Base-by-base conservation (phyloP, 2,329 filamentous ascomycete species). In the Hortaea werneckii region DNA sequence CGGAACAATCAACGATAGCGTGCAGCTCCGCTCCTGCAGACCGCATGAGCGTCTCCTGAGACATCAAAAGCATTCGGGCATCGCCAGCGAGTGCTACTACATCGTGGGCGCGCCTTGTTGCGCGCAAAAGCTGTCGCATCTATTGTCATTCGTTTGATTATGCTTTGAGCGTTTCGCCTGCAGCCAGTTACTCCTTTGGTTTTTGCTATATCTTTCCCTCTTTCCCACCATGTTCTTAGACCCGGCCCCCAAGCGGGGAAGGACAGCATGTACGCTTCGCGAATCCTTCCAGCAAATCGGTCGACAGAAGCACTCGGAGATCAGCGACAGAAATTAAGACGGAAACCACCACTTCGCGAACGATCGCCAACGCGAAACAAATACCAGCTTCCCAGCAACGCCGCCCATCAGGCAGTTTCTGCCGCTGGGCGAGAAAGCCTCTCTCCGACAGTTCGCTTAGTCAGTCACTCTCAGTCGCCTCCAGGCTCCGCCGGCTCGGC, bases 391-490 rank as follows among this genome's bases (percentile, higher is more conserved):
- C 44, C 46, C 32, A 41, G 44, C 34, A 42, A 12, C 20, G 12
- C 27, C 9, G 9, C 20, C 27, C n/a, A 39, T 26, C 34, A 20
- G 27, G 37, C 42, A 50, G 32, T 35, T 20, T 20, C 20, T 20
- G 20, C 8, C 32, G n/a, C 32, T 35, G 32, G 32, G n/a, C 9
- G 32, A 35, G 32, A 20, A 20, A 20, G 40, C 43, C 41, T 29
- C 41, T 52, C 52, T 42, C 53, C 59, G 13, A 65, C 63, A 1
- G 58, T 65, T 20, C 59, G 63, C 47, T 52, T 65, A 42, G 60
- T 65, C 47, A 48, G 49, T 32, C 47, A 54, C 2, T 57, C 59
- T 10, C 54, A 52, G 10, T 51, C 56, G 42, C 48, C 54, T 34
- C 47, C 32, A 35, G n/a, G 32, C n/a, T 9, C n/a, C 32, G 32